Conservation (phyloP, 345 rosid genomes). For the Citropsis articulata region DNA sequence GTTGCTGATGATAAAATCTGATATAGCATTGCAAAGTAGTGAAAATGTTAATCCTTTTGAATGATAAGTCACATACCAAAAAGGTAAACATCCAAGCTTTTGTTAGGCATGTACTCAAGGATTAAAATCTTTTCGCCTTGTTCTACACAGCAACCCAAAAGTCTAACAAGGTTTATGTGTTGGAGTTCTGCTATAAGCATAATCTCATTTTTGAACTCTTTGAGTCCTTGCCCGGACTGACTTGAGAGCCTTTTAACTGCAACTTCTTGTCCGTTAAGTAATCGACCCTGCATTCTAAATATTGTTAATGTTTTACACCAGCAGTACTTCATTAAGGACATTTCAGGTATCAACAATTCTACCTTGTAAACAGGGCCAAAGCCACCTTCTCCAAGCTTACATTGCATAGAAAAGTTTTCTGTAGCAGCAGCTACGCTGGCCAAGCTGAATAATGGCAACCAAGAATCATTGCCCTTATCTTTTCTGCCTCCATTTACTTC, state of each 20-base stretch:
- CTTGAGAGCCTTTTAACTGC: constrained; percentile 40
- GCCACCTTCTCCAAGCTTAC: constrained; percentile 43
- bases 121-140: not conserved
- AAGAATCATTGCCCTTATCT: not conserved
- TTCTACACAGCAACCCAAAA: not conserved
- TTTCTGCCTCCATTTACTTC: not conserved
- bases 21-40: not conserved
- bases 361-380: constrained; percentile 32
- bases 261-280: constrained; percentile 30
- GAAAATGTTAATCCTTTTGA: not conserved
- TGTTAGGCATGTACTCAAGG: not conserved
- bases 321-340: not conserved
- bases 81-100: not conserved
- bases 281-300: constrained; percentile 15
- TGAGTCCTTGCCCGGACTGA: constrained; percentile 31
- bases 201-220: constrained; percentile 34
- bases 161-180: constrained; percentile 2
- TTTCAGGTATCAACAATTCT: not conserved
- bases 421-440: constrained; percentile 25
- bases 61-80: not conserved
- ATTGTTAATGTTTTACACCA: not conserved
- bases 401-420: constrained; percentile 17
- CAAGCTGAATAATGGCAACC: constrained; percentile 27
- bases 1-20: not conserved
- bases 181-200: constrained; percentile 18